Evolutionary conservation across 768 basidiomycete genomes (phyloP), one percentile per base, ranked within the genome.

Genomic region (Auriscalpium orientale): DNA sequence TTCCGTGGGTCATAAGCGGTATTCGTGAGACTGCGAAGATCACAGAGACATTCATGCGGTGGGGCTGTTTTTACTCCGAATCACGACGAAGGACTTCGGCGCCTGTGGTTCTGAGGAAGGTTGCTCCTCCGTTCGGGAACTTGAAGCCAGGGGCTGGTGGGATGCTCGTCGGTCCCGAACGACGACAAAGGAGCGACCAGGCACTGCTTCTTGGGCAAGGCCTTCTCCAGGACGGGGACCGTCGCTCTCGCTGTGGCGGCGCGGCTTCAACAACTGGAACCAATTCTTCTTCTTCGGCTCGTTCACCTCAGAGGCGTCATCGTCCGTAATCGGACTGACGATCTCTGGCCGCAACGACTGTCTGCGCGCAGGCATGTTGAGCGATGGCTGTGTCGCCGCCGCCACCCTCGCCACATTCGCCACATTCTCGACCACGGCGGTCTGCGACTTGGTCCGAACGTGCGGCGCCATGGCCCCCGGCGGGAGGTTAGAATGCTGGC

Each of bases 371-470:
- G 53, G 37, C 4, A 55, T 53, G 21, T 49, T 48, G 13, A 15
- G 15, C 2, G 36, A 8, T 15, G 37, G 46, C 37, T 54, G 52
- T 8, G 51, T 13, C 18, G 20, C 16, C 0, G n/a, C 3, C 5
- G 49, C 13, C 1, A 46, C 10, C 35, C 35, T 54, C 11, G 48
- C 38, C 21, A 38, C 28, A 0, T 18, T 48, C 5, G 70, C 70
- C 6, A 76, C 78, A 59, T 85, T 76, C 56, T 92, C 89, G n/a
- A 93, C 82, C 56, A 93, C 81, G 2, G 91, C 91, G 3, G 85
- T 86, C 67, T 93, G 91, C 35, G 89, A 91, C 72, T 84, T 83
- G 18, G 84, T 89, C 47, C 91, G 82, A 36, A 79, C 72, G 66
- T 88, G 87, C 16, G 86, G 83, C 44, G 79, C 74, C 79, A 83